These are phyloP conservation scores for Protomyces pachydermus DNA, from an alignment of 1,139 yeast species.

Conservation along the genomic window DNA sequence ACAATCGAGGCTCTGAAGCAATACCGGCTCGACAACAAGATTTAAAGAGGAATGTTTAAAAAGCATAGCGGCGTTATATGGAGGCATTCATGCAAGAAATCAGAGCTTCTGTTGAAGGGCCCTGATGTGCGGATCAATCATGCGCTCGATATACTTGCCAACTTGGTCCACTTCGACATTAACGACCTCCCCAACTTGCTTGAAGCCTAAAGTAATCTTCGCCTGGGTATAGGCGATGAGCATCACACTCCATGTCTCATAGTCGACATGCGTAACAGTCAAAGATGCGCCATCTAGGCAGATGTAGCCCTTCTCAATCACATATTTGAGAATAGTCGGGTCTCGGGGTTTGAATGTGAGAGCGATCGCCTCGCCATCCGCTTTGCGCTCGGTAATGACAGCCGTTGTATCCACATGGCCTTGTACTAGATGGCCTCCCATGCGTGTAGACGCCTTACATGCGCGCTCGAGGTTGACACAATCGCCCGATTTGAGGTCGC, in stretches of 20 bases:
- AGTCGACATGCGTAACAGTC: slow-evolving; percentile 57
- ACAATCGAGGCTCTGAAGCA: slow-evolving; percentile 73
- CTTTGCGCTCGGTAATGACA: slow-evolving; percentile 48
- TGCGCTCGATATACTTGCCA: slow-evolving; percentile 87
- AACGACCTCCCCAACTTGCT: slow-evolving; percentile 58
- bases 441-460: slow-evolving; percentile 69
- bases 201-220: slow-evolving; percentile 60
- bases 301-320: slow-evolving; percentile 60
- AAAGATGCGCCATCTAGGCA: slow-evolving; percentile 91
- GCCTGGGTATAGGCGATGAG: slow-evolving; percentile 88
- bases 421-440: slow-evolving; percentile 96
- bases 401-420: slow-evolving; percentile 96
- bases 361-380: slow-evolving; percentile 75
- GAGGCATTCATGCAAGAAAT: neutral
- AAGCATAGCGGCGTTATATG: neutral
- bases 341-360: slow-evolving; percentile 73
- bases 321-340: slow-evolving; percentile 45
- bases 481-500: slow-evolving; percentile 52
- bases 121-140: slow-evolving; percentile 58
- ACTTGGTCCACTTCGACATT: slow-evolving; percentile 92
- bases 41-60: neutral
- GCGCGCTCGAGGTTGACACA: slow-evolving; percentile 89
- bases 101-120: slow-evolving; percentile 18
- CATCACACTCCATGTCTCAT: slow-evolving; percentile 67
- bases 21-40: slow-evolving; percentile 37